Evolutionary conservation across 192 early-diverging fungal genomes (phyloP).

Genomic region (Rhizophlyctis rosea): DNA sequence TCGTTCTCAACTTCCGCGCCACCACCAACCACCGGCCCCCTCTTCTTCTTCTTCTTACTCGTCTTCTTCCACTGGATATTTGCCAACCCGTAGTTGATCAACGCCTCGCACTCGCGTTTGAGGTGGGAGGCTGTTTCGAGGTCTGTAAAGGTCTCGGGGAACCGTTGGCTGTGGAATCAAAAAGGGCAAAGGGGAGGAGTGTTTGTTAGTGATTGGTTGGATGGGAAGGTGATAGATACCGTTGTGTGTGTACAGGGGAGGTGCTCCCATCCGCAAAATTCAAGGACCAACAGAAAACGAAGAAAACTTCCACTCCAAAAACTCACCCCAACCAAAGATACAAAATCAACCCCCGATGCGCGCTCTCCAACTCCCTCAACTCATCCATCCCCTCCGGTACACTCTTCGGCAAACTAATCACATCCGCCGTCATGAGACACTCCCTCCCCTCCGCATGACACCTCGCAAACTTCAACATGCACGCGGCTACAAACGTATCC

Average conservation of each 20-base stretch:
- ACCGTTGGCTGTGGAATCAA: slow-evolving; percentile 46
- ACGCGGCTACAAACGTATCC: slow-evolving; percentile 12
- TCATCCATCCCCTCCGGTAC: slow-evolving; percentile 29
- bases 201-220: background rate
- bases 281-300: background rate
- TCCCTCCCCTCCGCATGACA: slow-evolving; percentile 36
- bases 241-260: background rate
- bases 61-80: slow-evolving; percentile 19
- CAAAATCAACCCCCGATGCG: slow-evolving; percentile 73
- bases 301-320: background rate
- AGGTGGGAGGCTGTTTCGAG: slow-evolving; percentile 40
- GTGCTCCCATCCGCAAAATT: slow-evolving; percentile 9
- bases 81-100: slow-evolving; percentile 45
- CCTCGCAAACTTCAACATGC: slow-evolving; percentile 24
- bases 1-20: slow-evolving; percentile 1
- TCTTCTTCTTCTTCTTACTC: slow-evolving; percentile 8
- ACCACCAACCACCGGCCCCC: slow-evolving; percentile 3
- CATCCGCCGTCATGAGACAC: slow-evolving; percentile 46
- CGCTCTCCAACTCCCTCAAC: slow-evolving; percentile 59
- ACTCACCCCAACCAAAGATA: slow-evolving; percentile 79
- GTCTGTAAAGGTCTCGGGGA: slow-evolving; percentile 56
- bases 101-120: slow-evolving; percentile 49
- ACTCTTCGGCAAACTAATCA: slow-evolving; percentile 26
- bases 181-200: background rate
- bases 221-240: background rate